Conservation (phyloP, 441 rosid genomes). For the Pelargonium australe region DNA sequence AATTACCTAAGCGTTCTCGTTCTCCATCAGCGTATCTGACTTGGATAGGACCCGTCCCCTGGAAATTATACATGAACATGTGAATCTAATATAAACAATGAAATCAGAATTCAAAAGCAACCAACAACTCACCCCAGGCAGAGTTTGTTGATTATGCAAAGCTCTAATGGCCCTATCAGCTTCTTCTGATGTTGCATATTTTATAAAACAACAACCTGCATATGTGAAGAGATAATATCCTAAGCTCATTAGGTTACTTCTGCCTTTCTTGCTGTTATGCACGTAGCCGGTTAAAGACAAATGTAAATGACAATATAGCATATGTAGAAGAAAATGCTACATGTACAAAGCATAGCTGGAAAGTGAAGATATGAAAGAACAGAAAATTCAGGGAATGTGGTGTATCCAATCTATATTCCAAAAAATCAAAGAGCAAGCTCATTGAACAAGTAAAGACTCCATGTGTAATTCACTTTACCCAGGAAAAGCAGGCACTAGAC, state of each 20-base stretch:
- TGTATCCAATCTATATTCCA: constrained; percentile 1
- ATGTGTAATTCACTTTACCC: not conserved
- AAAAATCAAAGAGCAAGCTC: not conserved
- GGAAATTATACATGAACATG: constrained; percentile 27
- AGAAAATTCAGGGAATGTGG: not conserved
- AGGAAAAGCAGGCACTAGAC: not conserved
- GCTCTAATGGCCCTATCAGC: constrained; percentile 97
- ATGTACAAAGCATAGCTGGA: not conserved
- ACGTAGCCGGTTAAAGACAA: constrained; percentile 22
- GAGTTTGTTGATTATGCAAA: constrained; percentile 84
- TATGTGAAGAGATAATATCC: constrained; percentile 37
- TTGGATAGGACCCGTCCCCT: constrained; percentile 95
- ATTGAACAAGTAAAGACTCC: not conserved
- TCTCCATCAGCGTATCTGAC: constrained; percentile 99
- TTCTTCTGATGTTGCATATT: constrained; percentile 84
- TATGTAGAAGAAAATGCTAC: constrained; percentile 16
- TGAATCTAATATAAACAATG: constrained; percentile 18
- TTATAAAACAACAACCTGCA: constrained; percentile 99
- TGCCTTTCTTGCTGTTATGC: constrained; percentile 23
- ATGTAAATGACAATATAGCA: constrained; percentile 14
- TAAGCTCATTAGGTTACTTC: constrained; percentile 31
- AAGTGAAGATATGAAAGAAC: constrained; percentile 8
- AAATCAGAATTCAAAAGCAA: constrained; percentile 21
- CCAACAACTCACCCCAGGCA: constrained; percentile 77
- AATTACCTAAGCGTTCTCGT: constrained; percentile 91